Base-by-base conservation (phyloP, 2,329 filamentous ascomycete genomes). In the Alternaria infectoria region DNA sequence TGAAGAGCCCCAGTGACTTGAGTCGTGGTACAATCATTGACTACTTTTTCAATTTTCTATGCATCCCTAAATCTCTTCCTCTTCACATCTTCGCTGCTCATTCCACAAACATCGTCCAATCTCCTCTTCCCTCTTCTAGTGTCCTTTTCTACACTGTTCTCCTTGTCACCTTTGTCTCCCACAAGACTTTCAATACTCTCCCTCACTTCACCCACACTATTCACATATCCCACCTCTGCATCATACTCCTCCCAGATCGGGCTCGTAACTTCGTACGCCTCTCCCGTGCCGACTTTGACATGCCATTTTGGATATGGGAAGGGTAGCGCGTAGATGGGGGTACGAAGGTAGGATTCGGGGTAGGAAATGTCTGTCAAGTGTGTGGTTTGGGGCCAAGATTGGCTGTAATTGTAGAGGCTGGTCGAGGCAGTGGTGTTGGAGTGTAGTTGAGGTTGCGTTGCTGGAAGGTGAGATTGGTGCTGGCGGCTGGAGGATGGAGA, bases 241-340 rank as follows among this genome's bases (percentile, higher is more conserved):
- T 52, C 60, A 19, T 64, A 64, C 15, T 62, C 67, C 23, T 67
- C 64, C 3, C 66, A 46, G 10, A 74, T 62, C n/a, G 60, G 66
- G 11, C 36, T 51, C 2, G 30, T 54, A 17, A 56, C 54, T 23
- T 69, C 57, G 25, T 66, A 65, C 11, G 58, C 54, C 26, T 59
- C 13, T 19, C 57, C 57, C 2, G 61, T 65, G 4, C 17, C n/a
- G 13, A 52, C 40, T 15, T 54, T 30, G 10, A 62, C 40, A 21
- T 66, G 65, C 59, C 59, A 68, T 49, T 73, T 69, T 17, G 64
- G 67, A 10, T 68, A 67, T 0, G 66, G 60, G 6, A 66, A 70
- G 1, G 66, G 67, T 1, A 65, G 59, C 4, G 50, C 47, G 3
- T 54, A 44, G 7, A 65, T 17, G 0, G 62, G 62, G 5, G 70